Base-by-base conservation (phyloP, 1,284 basidiomycete species). In the Hemileia vastatrix region DNA sequence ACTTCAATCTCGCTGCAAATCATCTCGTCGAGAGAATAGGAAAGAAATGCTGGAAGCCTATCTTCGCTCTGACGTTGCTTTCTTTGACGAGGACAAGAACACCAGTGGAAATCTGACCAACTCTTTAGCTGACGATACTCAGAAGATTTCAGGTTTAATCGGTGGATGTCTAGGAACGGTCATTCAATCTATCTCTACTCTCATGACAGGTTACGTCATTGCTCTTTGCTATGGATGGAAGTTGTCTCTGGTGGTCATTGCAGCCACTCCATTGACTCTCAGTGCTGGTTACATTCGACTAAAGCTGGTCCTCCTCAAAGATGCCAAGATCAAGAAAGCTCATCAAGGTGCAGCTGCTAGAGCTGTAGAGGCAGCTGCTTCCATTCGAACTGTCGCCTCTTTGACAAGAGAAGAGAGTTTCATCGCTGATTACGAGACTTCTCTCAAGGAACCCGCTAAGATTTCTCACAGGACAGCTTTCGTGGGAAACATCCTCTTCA, bases 401-500 rank as follows among this genome's bases (percentile, higher is more conserved):
- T 56, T 72, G 4, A 67, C 68, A 0, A 36, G 70, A n/a, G 71
- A 72, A 50, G 57, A 64, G 33, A 67, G 70, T 64, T 71, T 69
- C 55, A 63, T 74, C 32, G 67, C 54, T 21, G 66, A 70, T 51
- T 75, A 75, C 65, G 48, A 68, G 2, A 58, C 65, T 9, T 69
- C 68, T 54, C 65, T 75, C 15, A 50, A 50, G n/a, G 65, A 54
- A 9, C 72, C 73, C 1, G 67, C 62, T 4, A 36, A 45, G 33
- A 67, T 73, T 32, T 65, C 68, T 2, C 61, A 67, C 43, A 60
- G 67, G 27, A 70, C 72, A 3, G 72, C 71, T 6, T 63, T 74
- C 40, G 66, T 64, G 49, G 67, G 67, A 51, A 74, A 72, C 47
- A n/a, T 71, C 13, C 74, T 62, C 67, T 79, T 55, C 76, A 80